Base-by-base conservation (phyloP, 2,329 filamentous ascomycete genomes). In the Pyrenophora tritici-repentis region DNA sequence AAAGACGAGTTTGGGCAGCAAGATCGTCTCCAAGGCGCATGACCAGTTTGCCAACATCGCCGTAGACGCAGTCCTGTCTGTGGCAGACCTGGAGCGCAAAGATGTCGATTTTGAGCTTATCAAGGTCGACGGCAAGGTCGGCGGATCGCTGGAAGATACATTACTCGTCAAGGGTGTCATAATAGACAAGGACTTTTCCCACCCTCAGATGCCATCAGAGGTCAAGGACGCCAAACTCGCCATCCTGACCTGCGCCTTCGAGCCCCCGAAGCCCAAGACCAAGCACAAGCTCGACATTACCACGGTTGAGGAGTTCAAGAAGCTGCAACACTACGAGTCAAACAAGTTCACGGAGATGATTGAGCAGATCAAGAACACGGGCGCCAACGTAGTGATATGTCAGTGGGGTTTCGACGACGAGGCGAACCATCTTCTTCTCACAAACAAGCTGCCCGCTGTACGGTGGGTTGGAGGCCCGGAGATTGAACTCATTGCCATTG, bases 371-470 rank as follows among this genome's bases (percentile, higher is more conserved):
- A 99, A 99, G 80, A 90, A 90, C 68, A 95, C 93, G 0, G 94
- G 94, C 56, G 94, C 94, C 60, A 99, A 99, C 79, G 83, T 99
- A 55, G 94, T 92, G 59, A 96, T 99, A 71, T 99, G 94, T 78
- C 95, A 99, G 75, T 99, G 95, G 94, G 94, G 94, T 62, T 99
- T 99, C 72, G 94, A 99, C 73, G 94, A 99, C 71, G 94, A 99
- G 79, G 94, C 94, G 58, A 99, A 99, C 80, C 94, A 99, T 76
- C 79, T 99, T 53, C 84, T 99, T 31, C 86, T 99, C 55, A 95
- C 97, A 79, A 97, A 97, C 81, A 83, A 94, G 70, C 85, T 99
- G 7, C 95, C 94, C 8, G 95, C 94, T 32, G 94, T 99, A 53
- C 84, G 94, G 76, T 99, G 94, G 94, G 94, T 99, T 35, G 94